Evolutionary conservation across 2,329 filamentous ascomycete genomes (phyloP).

Genomic region (Plectosphaerella plurivora): DNA sequence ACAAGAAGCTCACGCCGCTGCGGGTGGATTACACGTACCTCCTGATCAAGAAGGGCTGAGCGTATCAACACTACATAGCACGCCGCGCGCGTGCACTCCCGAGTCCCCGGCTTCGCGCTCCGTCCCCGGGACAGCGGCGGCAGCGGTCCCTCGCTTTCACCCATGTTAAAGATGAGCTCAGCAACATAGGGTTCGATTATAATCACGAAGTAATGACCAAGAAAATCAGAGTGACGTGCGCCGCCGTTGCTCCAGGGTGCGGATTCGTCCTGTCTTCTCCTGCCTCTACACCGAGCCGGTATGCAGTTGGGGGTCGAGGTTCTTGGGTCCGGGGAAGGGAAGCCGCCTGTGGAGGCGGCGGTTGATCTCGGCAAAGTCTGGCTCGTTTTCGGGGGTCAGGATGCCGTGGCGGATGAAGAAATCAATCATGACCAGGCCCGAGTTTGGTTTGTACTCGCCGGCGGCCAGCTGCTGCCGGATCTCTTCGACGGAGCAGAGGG

Average conservation of each 20-base stretch:
- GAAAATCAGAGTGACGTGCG: not conserved
- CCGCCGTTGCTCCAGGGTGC: not conserved
- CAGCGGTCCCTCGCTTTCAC: no score
- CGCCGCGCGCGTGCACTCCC: not conserved
- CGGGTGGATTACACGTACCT: conserved; percentile 93
- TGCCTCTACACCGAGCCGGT: not conserved
- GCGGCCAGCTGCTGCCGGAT: conserved; percentile 63
- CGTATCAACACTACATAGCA: not conserved
- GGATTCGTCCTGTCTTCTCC: not conserved
- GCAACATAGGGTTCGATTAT: no score
- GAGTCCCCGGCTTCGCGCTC: not conserved
- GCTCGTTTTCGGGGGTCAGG: conserved; percentile 73
- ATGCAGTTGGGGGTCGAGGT: conserved; percentile 11
- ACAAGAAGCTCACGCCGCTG: conserved; percentile 89
- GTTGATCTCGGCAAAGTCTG: conserved; percentile 71
- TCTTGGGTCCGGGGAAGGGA: conserved; percentile 71
- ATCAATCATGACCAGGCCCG: conserved; percentile 76
- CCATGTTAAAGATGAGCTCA: no score
- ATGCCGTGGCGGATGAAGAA: conserved; percentile 87
- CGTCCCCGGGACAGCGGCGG: not conserved
- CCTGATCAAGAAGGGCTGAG: conserved; percentile 76
- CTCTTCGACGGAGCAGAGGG: conserved; percentile 72
- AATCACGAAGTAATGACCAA: no score
- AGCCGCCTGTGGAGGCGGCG: conserved; percentile 71
- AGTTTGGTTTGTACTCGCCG: conserved; percentile 91